phyloP scores from a whole-genome alignment of 2,329 filamentous ascomycete genomes.

The Botryotinia narcissicola region DNA sequence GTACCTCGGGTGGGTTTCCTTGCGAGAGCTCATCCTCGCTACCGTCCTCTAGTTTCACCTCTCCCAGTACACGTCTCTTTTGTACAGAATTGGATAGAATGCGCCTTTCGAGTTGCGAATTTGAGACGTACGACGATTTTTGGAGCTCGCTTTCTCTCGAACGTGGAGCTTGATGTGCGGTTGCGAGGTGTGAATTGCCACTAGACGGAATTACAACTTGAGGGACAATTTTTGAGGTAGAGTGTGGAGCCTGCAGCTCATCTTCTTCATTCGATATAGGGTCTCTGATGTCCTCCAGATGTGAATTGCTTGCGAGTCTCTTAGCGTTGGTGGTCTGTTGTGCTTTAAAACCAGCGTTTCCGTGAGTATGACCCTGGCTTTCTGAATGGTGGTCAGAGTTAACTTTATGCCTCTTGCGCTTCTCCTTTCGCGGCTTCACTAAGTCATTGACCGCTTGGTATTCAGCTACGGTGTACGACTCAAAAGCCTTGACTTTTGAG shows the following conservation, averaged over 20 bases:
- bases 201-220: background rate
- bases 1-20: background rate
- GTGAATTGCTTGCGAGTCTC: background rate
- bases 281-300: background rate
- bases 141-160: background rate
- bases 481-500: background rate
- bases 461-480: background rate
- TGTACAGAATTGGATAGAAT: background rate
- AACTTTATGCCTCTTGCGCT: background rate
- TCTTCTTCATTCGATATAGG: conserved; percentile 3
- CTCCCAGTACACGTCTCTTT: background rate
- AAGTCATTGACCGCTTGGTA: conserved; percentile 3
- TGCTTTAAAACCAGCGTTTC: background rate
- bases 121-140: background rate
- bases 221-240: background rate
- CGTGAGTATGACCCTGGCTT: background rate
- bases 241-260: background rate
- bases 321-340: background rate
- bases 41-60: background rate
- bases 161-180: background rate
- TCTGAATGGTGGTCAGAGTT: conserved; percentile 2
- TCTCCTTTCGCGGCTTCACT: background rate
- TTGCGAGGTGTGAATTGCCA: background rate
- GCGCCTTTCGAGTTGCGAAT: background rate
- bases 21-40: conserved; percentile 15